A percentile compares a stretch with the other conserved stretches of the same genome.
These are phyloP conservation scores for Theileria annulata DNA, from an alignment of 169 alveolate genomes.

Conservation along the genomic window DNA sequence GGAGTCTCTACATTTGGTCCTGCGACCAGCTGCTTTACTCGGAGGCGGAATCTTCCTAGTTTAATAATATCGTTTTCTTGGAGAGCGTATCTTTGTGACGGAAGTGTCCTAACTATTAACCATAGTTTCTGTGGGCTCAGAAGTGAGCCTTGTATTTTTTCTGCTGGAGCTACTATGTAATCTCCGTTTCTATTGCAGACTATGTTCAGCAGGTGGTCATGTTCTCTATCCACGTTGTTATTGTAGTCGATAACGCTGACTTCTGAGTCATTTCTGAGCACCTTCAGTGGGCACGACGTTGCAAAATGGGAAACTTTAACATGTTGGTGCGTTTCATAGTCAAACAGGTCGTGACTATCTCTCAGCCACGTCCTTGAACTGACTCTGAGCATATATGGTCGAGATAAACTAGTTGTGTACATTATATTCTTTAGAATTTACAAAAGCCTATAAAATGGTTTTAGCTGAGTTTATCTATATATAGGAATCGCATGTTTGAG, in stretches of 20 bases:
- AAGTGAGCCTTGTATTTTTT: constrained; percentile 43
- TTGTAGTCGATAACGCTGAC: constrained; percentile 33
- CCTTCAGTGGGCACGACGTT: constrained; percentile 34
- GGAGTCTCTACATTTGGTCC: constrained; percentile 32
- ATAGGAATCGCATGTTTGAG: too few relatives aligned
- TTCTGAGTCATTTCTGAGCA: constrained; percentile 46
- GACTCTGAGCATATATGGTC: constrained; percentile 73
- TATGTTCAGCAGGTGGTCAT: constrained; percentile 55
- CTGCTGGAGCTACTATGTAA: constrained; percentile 76
- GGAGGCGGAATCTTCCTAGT: constrained; percentile 89
- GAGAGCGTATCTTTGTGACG: constrained; percentile 78
- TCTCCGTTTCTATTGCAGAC: constrained; percentile 34
- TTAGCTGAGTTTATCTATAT: neutral
- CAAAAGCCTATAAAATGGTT: neutral
- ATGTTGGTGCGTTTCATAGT: constrained; percentile 89
- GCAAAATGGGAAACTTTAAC: constrained; percentile 69
- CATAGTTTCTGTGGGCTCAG: constrained; percentile 84
- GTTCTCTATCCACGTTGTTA: constrained; percentile 19
- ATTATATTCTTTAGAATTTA: neutral
- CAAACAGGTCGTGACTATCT: constrained; percentile 93
- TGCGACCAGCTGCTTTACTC: constrained; percentile 84
- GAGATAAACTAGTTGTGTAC: constrained; percentile 1
- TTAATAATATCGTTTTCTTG: constrained; percentile 91
- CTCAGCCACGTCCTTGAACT: constrained; percentile 91
- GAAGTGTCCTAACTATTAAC: constrained; percentile 87